Evolutionary conservation across 257 asterid species (phyloP).

Genomic region (Fraxinus pennsylvanica): DNA sequence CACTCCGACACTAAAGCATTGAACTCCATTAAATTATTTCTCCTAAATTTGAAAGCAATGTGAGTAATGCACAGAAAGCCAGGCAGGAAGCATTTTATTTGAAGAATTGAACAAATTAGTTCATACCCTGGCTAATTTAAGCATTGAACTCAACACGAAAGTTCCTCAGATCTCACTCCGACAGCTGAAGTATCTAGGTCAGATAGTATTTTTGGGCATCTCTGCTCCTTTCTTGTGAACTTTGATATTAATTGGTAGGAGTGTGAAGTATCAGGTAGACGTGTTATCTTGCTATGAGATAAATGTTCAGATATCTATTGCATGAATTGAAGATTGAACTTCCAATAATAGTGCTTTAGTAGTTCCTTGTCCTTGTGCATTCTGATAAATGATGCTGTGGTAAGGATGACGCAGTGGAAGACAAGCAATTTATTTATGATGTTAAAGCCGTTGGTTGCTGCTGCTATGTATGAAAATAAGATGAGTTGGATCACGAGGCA

Average conservation of each 20-base stretch:
- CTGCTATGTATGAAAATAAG: too few relatives aligned
- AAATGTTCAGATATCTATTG: too few relatives aligned
- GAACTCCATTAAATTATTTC: background rate
- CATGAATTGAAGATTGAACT: background rate
- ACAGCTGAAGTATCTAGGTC: background rate
- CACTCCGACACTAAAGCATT: too few relatives aligned
- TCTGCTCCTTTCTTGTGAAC: background rate
- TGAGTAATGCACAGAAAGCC: background rate
- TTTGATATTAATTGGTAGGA: background rate
- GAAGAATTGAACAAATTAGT: background rate
- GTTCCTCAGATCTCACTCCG: background rate
- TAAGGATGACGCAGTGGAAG: too few relatives aligned
- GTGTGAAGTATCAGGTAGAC: background rate
- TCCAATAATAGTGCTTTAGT: too few relatives aligned
- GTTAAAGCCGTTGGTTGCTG: too few relatives aligned
- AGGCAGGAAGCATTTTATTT: background rate
- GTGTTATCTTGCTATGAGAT: background rate
- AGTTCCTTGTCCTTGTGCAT: too few relatives aligned
- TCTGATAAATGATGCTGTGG: background rate
- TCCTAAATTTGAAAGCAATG: background rate
- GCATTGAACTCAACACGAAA: background rate
- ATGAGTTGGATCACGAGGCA: too few relatives aligned
- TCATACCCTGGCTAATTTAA: too few relatives aligned
- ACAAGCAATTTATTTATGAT: too few relatives aligned
- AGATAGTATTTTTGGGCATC: background rate